A percentile compares a stretch with the other conserved stretches of the same genome.
Conservation (phyloP, 73 alveolate genomes). For the Tetrahymena malaccensis region DNA sequence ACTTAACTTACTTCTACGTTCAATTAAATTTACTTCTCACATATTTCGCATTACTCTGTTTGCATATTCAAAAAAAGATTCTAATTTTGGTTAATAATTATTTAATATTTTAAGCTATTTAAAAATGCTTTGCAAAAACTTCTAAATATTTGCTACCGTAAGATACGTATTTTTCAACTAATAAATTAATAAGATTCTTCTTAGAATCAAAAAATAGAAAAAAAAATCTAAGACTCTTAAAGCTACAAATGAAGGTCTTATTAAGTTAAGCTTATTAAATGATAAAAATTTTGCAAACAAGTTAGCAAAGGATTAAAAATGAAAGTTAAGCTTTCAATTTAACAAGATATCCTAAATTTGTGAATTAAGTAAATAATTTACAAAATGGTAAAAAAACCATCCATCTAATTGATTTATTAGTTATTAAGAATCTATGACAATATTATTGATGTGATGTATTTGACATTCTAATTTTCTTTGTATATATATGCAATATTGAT, state of each 20-base stretch:
- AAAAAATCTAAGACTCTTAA: too few relatives aligned
- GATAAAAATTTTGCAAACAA: not conserved
- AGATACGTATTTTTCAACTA: not conserved
- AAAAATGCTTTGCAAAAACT: not conserved
- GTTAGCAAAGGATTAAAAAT: not conserved
- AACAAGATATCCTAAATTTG: not conserved
- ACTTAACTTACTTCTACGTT: too few relatives aligned
- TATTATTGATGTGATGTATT: not conserved
- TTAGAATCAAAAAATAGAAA: too few relatives aligned
- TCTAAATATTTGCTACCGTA: not conserved
- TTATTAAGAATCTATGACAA: not conserved
- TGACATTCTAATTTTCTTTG: not conserved
- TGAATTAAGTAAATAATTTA: too few relatives aligned
- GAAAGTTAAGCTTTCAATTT: not conserved
- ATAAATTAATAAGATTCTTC: not conserved
- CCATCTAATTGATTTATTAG: not conserved
- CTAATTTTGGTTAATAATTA: not conserved
- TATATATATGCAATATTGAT: not conserved
- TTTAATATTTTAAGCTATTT: not conserved
- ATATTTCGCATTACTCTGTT: not conserved
- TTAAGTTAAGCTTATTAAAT: not conserved
- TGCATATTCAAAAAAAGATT: not conserved
- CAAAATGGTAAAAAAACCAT: not conserved
- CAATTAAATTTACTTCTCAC: not conserved
- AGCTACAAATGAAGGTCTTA: not conserved